These are phyloP conservation scores for Pyricularia sp. DNA, from an alignment of 2,329 filamentous ascomycete species.

Conservation along the genomic window DNA sequence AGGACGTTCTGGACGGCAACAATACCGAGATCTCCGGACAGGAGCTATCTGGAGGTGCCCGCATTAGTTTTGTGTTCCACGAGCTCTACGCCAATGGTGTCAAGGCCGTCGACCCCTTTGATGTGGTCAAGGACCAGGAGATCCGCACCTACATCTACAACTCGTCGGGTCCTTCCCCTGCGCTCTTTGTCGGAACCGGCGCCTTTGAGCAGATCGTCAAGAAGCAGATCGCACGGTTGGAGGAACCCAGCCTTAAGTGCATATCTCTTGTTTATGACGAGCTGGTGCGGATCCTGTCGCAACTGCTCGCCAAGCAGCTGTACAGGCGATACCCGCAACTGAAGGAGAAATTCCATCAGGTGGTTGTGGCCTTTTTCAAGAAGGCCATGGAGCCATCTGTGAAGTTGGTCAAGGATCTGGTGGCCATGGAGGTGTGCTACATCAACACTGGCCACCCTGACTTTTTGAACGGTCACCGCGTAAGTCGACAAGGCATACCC, in stretches of 20 bases:
- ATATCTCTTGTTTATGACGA: constrained; percentile 96
- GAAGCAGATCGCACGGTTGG: constrained; percentile 91
- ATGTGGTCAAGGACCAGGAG: constrained; percentile 92
- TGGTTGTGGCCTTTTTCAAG: constrained; percentile 93
- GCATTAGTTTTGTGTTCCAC: constrained; percentile 99
- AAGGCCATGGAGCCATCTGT: constrained; percentile 97
- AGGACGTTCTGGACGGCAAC: constrained; percentile 89
- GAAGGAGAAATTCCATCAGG: constrained; percentile 92
- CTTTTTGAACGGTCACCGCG: constrained; percentile 88
- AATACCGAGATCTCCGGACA: constrained; percentile 90
- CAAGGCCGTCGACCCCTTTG: constrained; percentile 95
- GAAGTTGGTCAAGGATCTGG: constrained; percentile 86
- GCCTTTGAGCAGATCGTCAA: constrained; percentile 99
- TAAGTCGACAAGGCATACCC: constrained; percentile 23
- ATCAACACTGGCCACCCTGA: constrained; percentile 98
- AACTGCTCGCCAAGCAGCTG: constrained; percentile 75
- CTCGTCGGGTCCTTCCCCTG: constrained; percentile 94
- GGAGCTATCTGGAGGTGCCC: constrained; percentile 88
- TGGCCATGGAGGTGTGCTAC: constrained; percentile 92
- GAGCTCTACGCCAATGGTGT: constrained; percentile 95
- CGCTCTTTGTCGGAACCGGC: constrained; percentile 90
- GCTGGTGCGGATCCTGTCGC: constrained; percentile 83
- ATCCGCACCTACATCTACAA: constrained; percentile 97
- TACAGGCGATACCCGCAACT: constrained; percentile 88
- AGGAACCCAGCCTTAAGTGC: constrained; percentile 95